Base-by-base conservation (phyloP, 371 early-diverging fungal species). In the Batkoa obscura region DNA sequence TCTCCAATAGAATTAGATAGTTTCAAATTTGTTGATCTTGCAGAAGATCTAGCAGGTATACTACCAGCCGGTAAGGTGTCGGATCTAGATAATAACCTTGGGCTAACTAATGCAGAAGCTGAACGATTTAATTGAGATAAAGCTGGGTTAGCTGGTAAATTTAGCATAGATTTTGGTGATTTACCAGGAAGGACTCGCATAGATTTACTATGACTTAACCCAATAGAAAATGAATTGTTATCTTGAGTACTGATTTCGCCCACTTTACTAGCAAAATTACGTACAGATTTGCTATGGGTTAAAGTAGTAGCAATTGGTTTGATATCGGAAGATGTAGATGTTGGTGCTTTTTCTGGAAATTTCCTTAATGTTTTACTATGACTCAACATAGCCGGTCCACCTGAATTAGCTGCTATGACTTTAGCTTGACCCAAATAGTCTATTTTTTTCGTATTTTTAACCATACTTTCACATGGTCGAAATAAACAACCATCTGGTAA, bases 391-490 rank as follows among this genome's bases (percentile, higher is more conserved):
- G 53, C 15, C 6, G 53, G 53, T 3, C 13, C 38, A 0, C 13
- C 10, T 13, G 41, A 10, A 2, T 68, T 62, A 0, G 72, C 75
- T 10, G 89, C 89, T 56, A 89, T 80, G 13, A 89, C 83, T 59
- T 75, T 81, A 50, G 84, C 74, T 31, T 75, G 74, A 33, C 90
- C 88, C 15, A 87, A 63, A 61, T 84, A 86, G 58, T 88, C 80
- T 35, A 83, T 78, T 63, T 80, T 80, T 52, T 79, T 75, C 1
- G 81, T 63, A 64, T 85, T 87, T 62, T 82, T 78, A 45, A 88
- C 69, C 61, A 86, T 86, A 57, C 76, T 78, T 49, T 81, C 86
- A 9, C 86, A 73, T 30, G 94, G 96, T 48, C 86, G 73, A 64
- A 82, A 93, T n/a, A 90, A 64, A 1, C 81, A 72, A 13, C 81